Evolutionary conservation across 331 rosid genomes (phyloP), one percentile per base, ranked within the genome.

Genomic region (Saraca asoca): DNA sequence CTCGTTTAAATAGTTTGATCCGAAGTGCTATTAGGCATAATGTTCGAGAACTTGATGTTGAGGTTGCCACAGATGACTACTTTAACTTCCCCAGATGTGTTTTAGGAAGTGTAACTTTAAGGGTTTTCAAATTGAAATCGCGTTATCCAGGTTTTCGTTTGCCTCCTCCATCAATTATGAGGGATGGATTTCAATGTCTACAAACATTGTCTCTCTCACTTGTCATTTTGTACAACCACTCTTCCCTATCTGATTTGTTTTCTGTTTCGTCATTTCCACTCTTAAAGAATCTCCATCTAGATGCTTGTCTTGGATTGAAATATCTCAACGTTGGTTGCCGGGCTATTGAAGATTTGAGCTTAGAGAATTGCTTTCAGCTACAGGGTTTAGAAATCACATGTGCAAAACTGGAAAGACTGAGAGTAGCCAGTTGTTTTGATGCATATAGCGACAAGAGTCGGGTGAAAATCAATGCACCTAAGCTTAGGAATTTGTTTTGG

Each of bases 51-150:
- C 88, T 91, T n/a, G 85, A 88, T 34, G 75, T 91, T 17, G 88
- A 78, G 35, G 86, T 82, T 0, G 34, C 73, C 11, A 75, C 88
- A 0, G 78, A 81, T 9, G 95, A 87, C 56, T 80, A 81, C 70
- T 85, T 88, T 69, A 91, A 87, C 55, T 83, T 91, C 51, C 98
- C 98, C 0, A 79, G 96, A 10, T 79, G 87, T 39, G 74, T 91
- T 3, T 62, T 88, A 16, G 66, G 77, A 5, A 83, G 89, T 31
- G 82, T 85, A 9, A 69, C 87, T 0, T 41, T 91, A 0, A 79
- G 63, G 24, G 71, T 71, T 10, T 80, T 91, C 41, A 80, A 69
- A 38, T 10, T 91, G 20, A 85, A 73, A 64, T 91, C 96, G 0
- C 65, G 64, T 8, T 41, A 53, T 13, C 82, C 78, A 0, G 95